A percentile compares a stretch with the other conserved stretches of the same genome.
These are phyloP conservation scores for Hymenotorrendiella dingleyae DNA, from an alignment of 2,329 filamentous ascomycete genomes.

Conservation along the genomic window DNA sequence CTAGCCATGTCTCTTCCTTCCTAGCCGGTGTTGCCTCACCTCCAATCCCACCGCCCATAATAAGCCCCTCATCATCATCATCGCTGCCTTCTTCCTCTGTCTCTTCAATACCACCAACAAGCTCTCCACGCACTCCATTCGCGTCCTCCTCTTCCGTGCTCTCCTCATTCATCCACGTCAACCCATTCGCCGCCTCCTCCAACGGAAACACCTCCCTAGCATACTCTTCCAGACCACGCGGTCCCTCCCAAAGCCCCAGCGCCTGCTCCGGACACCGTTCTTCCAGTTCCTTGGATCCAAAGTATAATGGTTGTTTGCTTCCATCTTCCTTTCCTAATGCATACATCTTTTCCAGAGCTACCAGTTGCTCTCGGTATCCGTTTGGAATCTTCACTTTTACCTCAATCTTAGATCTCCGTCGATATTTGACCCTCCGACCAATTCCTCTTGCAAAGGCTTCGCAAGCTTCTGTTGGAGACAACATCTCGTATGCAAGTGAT, in stretches of 20 bases:
- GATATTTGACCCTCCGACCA: conserved; percentile 71
- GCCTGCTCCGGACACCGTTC: conserved; percentile 66
- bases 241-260: conserved; percentile 83
- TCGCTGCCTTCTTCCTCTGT: conserved; percentile 29
- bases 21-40: conserved; percentile 26
- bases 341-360: conserved; percentile 59
- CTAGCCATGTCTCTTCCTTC: conserved; percentile 29
- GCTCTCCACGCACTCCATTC: conserved; percentile 17
- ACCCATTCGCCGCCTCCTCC: conserved; percentile 88
- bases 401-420: conserved; percentile 66
- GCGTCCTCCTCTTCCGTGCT: conserved; percentile 29
- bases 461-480: conserved; percentile 80
- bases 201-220: conserved; percentile 89
- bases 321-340: conserved; percentile 40
- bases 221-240: conserved; percentile 87
- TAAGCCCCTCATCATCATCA: conserved; percentile 41
- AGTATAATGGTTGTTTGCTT: conserved; percentile 53
- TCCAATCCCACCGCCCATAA: conserved; percentile 24
- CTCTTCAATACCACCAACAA: conserved; percentile 29
- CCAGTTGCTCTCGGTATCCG: conserved; percentile 84
- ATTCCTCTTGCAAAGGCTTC: conserved; percentile 73
- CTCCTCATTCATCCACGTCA: conserved; percentile 79
- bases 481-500: conserved; percentile 82
- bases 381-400: conserved; percentile 79
- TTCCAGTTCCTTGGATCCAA: conserved; percentile 52